Percentiles rank a stretch among this genome's conserved stretches.
phyloP scores from a whole-genome alignment of 2,329 filamentous ascomycete genomes.

The Metarhizium anisopliae region DNA sequence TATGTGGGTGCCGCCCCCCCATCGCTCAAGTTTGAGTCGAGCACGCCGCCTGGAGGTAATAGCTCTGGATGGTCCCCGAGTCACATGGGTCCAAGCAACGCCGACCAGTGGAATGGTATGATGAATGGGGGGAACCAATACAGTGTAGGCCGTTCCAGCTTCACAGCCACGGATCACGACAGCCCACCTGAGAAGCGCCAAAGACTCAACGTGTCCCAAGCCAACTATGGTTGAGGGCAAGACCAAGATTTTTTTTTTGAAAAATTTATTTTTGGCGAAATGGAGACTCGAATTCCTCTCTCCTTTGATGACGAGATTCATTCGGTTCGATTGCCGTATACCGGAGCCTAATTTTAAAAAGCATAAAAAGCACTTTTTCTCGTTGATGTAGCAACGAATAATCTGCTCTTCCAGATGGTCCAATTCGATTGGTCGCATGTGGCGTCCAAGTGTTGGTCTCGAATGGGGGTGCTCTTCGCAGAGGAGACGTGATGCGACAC shows the following conservation, averaged over 20 bases:
- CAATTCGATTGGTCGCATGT: neutral
- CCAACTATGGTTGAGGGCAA: slow-evolving; percentile 29
- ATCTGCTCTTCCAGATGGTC: neutral
- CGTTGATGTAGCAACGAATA: neutral
- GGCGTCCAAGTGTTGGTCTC: neutral
- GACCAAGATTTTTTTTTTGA: neutral
- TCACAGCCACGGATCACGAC: slow-evolving; percentile 24
- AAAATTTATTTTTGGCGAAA: neutral
- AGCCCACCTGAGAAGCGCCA: slow-evolving; percentile 45
- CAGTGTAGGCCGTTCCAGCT: slow-evolving; percentile 23
- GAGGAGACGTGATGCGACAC: neutral
- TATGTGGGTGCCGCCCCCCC: slow-evolving; percentile 27
- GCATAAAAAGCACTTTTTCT: neutral
- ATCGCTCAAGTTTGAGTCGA: slow-evolving; percentile 42
- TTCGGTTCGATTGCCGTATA: neutral
- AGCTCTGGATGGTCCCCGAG: slow-evolving; percentile 43
- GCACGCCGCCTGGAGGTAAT: slow-evolving; percentile 39
- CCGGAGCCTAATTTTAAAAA: neutral
- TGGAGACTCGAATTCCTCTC: neutral
- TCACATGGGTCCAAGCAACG: slow-evolving; percentile 36
- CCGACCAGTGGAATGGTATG: slow-evolving; percentile 39
- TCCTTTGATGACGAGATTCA: neutral
- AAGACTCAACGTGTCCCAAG: slow-evolving; percentile 35
- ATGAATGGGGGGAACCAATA: slow-evolving; percentile 32
- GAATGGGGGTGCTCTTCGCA: neutral